Evolutionary conservation across 805 yeast species (phyloP), one percentile per base, ranked within the genome.

Genomic region (Saturnispora besseyi): DNA sequence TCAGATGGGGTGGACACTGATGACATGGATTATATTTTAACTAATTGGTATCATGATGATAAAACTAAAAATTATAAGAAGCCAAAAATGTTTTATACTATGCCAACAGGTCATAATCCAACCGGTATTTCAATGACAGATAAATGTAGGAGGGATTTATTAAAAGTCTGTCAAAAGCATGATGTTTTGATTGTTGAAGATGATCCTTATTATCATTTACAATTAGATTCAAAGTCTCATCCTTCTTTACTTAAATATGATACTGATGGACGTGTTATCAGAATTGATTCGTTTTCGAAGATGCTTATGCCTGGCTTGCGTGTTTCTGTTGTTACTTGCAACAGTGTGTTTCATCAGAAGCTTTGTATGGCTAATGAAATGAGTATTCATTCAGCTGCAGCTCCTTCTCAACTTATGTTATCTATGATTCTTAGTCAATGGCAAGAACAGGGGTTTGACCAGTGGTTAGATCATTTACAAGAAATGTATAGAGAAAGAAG

Each of bases 91-190:
- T 65, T 82, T 48, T 86, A 86, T 67, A 76, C 87, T 12, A 82
- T 86, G 62, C 79, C 86, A 40, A 80, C 88, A 11, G 95, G 95
- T 43, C 95, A 87, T 64, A 87, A 87, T 68, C 96, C 96, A 45
- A 81, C 89, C 13, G 95, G 95, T 7, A 74, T 82, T 15, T 77
- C 84, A 4, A 77, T 84, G 63, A 69, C 81, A 32, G 58, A 62
- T 5, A 78, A 75, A 54, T 72, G 88, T 58, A 77, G 88, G 63
- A 60, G 66, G 51, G 71, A 72, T 42, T 71, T 87, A 51, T 82
- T 84, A 60, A 70, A 72, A 34, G 60, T 87, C 45, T 81, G 86
- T 48, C 76, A 74, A 58, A 78, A 81, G 62, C 84, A 81, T 63
- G 84, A 86, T 64, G 62, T 87, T 49, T 61, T 87, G 31, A 80